Base-by-base conservation (phyloP, 2,329 filamentous ascomycete genomes). In the Arthrobotrys entomopaga region DNA sequence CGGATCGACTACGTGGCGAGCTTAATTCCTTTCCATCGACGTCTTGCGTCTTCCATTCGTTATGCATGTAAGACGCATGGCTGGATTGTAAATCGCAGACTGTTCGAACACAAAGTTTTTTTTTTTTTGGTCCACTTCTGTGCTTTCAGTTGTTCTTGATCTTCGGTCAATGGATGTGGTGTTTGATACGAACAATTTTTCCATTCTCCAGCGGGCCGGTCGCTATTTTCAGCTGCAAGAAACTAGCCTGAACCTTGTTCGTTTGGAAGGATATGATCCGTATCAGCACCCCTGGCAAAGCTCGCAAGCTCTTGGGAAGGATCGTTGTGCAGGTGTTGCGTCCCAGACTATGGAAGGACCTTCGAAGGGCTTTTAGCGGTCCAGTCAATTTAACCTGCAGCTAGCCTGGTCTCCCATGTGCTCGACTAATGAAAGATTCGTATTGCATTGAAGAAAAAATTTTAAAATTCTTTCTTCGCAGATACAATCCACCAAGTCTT, bases 1-100 rank as follows among this genome's bases (percentile, higher is more conserved):
- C 46, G 46, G 59, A 59, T 65, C 67, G 69, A 66, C 57, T 73
- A 73, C 69, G 69, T 73, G 69, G 69, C 69, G 56, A 66, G 56
- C 50, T 66, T 73, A 24, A 73, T 61, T 73, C 29, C 42, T 40
- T 65, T 72, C 67, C 50, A 72, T 65, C 40, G 67, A 57, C 38
- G 46, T 73, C 69, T 63, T 43, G 42, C 16, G 43, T 46, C 61
- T 66, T 73, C 69, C 61, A 73, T 66, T 34, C 11, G 20, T 53
- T 2, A 63, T 73, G 69, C 69, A 63, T 22, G 67, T 34, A 34
- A 34, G 29, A 34, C 13, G 42, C 42, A 46, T 2, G 50, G 38
- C 24, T 46, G 52, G 15, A 11, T 8, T 26, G 3, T 15, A 54
- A 19, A 10, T 22, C 29, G 29, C 2, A 34, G 29, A 54, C 13